Base-by-base conservation (phyloP, 805 yeast species). In the Barnettozyma pratensis region DNA sequence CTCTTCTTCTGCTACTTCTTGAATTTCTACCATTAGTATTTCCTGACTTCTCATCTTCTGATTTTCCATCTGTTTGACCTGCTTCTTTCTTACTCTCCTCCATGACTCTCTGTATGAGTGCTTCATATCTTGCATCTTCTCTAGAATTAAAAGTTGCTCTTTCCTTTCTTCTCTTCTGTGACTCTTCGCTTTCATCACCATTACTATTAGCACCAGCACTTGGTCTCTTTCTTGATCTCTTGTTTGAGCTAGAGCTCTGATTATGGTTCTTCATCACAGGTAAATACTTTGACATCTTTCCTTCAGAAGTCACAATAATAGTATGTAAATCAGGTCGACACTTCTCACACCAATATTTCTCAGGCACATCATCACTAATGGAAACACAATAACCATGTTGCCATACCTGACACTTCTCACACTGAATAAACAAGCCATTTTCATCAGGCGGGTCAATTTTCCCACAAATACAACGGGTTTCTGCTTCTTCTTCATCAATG, bases 381-480 rank as follows among this genome's bases (percentile, higher is more conserved):
- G 97, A 96, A 36, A 92, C 97, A 71, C 99, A 92, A 68, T 75
- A 88, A 2, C 97, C 98, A 65, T 92, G 99, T 66, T 92, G 99
- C 99, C 99, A 92, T 7, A 85, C 96, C 19, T 87, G 81, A 69
- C 99, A 92, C 53, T 77, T 76, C 60, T 94, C 99, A 74, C 95
- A 86, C 60, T 86, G 94, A 55, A 86, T 86, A 61, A 79, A 86
- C 44, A 85, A 72, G 3, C 92, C 94, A 67, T 68, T 67, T 29
- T 64, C 73, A 49, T 72, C 76, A 5, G 74, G 73, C 2, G 76
- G 75, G 36, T 73, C 76, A 10, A 60, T 37, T 44, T 71, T 67
- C 1, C 71, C 73, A 58, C 78, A 73, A 3, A 73, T 59, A 59
- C 78, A 73, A 30, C 77, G 58, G 0, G 78, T 73, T 46, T 71